Evolutionary conservation across 192 early-diverging fungal species (phyloP).

Genomic region (Rhizoclosmatium sp.): DNA sequence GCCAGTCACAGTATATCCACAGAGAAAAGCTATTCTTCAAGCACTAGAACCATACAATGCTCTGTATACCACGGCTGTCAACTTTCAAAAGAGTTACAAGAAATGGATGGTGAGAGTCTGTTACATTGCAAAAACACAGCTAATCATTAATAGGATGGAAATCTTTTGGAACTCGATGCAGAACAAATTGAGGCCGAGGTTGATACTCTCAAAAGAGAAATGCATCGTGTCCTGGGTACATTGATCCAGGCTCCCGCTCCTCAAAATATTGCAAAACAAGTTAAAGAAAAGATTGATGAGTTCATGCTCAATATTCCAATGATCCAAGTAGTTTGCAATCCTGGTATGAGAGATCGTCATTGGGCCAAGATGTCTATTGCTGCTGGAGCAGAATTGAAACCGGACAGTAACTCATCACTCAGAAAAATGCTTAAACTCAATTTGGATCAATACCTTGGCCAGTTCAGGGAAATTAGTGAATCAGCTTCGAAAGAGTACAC

Average conservation of each 20-base stretch:
- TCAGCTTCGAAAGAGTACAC: constrained; percentile 71
- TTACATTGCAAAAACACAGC: background rate
- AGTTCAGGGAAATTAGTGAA: constrained; percentile 69
- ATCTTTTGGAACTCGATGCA: constrained; percentile 64
- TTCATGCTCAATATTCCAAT: constrained; percentile 66
- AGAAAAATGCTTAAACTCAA: constrained; percentile 70
- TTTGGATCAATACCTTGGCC: constrained; percentile 57
- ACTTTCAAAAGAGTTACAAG: constrained; percentile 70
- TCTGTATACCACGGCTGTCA: constrained; percentile 67
- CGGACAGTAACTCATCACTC: constrained; percentile 58
- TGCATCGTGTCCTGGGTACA: constrained; percentile 62
- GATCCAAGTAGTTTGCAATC: constrained; percentile 70
- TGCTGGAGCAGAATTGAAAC: constrained; percentile 60
- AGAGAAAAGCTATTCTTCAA: constrained; percentile 60
- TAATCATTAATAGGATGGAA: constrained; percentile 50
- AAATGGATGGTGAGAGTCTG: constrained; percentile 57
- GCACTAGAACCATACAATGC: constrained; percentile 67
- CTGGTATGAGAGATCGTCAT: constrained; percentile 67
- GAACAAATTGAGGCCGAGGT: constrained; percentile 65
- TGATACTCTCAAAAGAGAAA: constrained; percentile 66
- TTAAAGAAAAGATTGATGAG: constrained; percentile 70
- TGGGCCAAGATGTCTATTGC: constrained; percentile 57
- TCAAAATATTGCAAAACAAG: constrained; percentile 66
- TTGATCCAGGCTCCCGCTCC: constrained; percentile 63
- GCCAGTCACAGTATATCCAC: constrained; percentile 66